A percentile compares a stretch with the other conserved stretches of the same genome.
Conservation (phyloP, 257 asterid species). For the Nicotiana attenuata region DNA sequence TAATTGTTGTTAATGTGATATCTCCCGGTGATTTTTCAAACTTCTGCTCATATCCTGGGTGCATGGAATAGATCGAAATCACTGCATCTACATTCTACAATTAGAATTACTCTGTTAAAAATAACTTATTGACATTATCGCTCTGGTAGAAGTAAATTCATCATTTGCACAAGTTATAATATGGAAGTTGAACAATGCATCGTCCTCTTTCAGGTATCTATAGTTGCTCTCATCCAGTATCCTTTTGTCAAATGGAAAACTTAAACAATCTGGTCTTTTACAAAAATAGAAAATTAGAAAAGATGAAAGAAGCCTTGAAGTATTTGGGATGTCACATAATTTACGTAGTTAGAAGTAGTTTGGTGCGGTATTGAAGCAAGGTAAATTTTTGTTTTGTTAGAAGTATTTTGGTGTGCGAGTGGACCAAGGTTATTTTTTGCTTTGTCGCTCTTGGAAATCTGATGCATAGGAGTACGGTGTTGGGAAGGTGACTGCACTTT, state of each 20-base stretch:
- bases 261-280: neutral
- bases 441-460: neutral
- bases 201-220: neutral
- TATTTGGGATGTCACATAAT: too few relatives aligned
- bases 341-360: neutral
- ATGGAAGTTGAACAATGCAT: neutral
- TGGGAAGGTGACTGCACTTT: neutral
- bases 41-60: neutral
- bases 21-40: neutral
- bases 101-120: neutral
- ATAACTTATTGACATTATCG: neutral
- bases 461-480: neutral
- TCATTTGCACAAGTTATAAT: neutral
- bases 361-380: neutral
- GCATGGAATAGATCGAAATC: neutral
- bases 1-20: neutral
- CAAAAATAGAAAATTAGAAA: neutral
- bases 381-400: neutral
- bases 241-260: neutral
- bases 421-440: neutral
- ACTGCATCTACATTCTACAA: neutral
- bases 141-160: neutral
- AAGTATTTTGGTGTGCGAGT: neutral
- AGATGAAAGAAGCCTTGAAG: neutral
- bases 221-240: neutral